Percentiles rank a stretch among this genome's conserved stretches.
phyloP scores from a whole-genome alignment of 2,329 filamentous ascomycete species.

The Sporothrix variecibatus region DNA sequence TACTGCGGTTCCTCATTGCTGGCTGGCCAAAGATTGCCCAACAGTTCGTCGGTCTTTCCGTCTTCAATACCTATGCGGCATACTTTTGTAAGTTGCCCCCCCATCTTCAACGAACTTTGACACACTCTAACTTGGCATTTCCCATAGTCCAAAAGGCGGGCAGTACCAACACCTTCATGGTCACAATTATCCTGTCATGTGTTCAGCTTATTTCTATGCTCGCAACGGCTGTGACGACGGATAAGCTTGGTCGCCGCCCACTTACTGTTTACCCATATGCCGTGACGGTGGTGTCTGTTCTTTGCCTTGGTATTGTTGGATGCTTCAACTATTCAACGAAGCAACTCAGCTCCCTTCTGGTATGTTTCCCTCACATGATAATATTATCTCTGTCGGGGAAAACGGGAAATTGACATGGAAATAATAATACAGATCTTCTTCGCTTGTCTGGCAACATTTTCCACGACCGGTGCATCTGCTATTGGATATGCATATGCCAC shows the following conservation, averaged over 20 bases:
- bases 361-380: slow-evolving; percentile 28
- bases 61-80: slow-evolving; percentile 44
- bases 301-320: slow-evolving; percentile 44
- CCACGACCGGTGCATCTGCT: slow-evolving; percentile 45
- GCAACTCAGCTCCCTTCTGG: slow-evolving; percentile 41
- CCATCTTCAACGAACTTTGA: neutral
- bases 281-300: slow-evolving; percentile 41
- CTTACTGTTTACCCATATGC: slow-evolving; percentile 45
- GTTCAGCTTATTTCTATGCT: slow-evolving; percentile 47
- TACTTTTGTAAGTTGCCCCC: slow-evolving; percentile 40
- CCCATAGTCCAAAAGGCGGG: slow-evolving; percentile 43
- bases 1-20: slow-evolving; percentile 42
- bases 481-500: slow-evolving; percentile 48
- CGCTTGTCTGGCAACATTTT: slow-evolving; percentile 45
- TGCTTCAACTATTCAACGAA: slow-evolving; percentile 43
- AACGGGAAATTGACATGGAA: too few species aligned
- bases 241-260: slow-evolving; percentile 41
- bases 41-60: slow-evolving; percentile 43
- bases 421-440: slow-evolving; percentile 43
- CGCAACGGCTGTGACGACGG: slow-evolving; percentile 40
- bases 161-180: slow-evolving; percentile 44
- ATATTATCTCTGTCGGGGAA: too few species aligned
- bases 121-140: neutral
- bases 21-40: slow-evolving; percentile 45
- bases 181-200: slow-evolving; percentile 45